These are phyloP conservation scores for Aspergillus conjunctus DNA, from an alignment of 495 filamentous ascomycete species.

Conservation along the genomic window DNA sequence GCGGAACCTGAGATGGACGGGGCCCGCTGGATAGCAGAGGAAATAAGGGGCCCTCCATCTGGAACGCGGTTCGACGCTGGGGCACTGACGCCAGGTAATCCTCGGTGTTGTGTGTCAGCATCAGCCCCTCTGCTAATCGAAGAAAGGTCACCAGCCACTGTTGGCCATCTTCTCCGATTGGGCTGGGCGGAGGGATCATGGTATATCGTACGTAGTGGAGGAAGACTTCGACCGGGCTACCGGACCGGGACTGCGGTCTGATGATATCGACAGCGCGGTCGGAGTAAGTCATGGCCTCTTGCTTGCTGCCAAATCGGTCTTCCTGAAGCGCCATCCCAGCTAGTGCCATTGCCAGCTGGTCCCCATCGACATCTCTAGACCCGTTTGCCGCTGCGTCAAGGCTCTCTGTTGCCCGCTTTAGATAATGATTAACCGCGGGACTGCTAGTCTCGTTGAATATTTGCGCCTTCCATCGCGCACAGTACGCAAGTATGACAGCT, in stretches of 20 bases:
- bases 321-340: constrained; percentile 47
- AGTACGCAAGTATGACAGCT: constrained; percentile 42
- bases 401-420: constrained; percentile 27
- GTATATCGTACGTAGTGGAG: constrained; percentile 46
- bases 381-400: constrained; percentile 33
- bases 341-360: constrained; percentile 39
- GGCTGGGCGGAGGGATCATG: constrained; percentile 24
- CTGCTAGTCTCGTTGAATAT: constrained; percentile 28
- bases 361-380: constrained; percentile 25
- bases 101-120: constrained; percentile 35
- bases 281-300: constrained; percentile 31
- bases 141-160: constrained; percentile 43
- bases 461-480: constrained; percentile 42
- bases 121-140: constrained; percentile 40
- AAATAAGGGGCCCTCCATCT: constrained; percentile 46
- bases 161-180: constrained; percentile 23
- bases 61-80: constrained; percentile 36
- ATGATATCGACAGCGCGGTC: constrained; percentile 38
- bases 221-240: constrained; percentile 32
- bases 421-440: constrained; percentile 31
- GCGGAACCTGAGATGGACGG: constrained; percentile 45
- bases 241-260: constrained; percentile 33
- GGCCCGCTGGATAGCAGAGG: constrained; percentile 48
- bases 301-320: constrained; percentile 43
- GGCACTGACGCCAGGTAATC: constrained; percentile 35